These are phyloP conservation scores for Phyllostachys edulis DNA, from an alignment of 176 grass and related monocot genomes.

Conservation along the genomic window DNA sequence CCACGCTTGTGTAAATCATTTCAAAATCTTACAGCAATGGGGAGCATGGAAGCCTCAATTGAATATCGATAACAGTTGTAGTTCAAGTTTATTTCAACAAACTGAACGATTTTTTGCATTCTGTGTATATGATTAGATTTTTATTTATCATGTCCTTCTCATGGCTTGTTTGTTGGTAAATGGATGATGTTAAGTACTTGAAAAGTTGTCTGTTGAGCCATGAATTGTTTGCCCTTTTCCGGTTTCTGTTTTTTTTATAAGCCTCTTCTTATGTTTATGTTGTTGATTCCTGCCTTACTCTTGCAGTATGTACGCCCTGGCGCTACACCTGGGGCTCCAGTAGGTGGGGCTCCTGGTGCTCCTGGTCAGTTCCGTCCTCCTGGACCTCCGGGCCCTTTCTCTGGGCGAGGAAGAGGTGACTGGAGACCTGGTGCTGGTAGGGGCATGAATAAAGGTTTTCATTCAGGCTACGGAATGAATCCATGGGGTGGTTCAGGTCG, in stretches of 20 bases:
- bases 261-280: slow-evolving; percentile 8
- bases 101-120: background rate
- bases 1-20: background rate
- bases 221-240: background rate
- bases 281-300: slow-evolving; percentile 32
- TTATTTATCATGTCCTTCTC: slow-evolving; percentile 13
- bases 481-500: slow-evolving; percentile 80
- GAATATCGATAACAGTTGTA: background rate
- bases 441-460: slow-evolving; percentile 68
- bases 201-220: slow-evolving; percentile 5
- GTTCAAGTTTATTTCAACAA: background rate
- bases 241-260: background rate
- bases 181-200: slow-evolving; percentile 15
- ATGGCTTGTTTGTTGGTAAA: slow-evolving; percentile 16
- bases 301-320: slow-evolving; percentile 92
- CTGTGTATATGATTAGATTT: background rate
- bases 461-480: slow-evolving; percentile 60
- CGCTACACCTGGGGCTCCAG: slow-evolving; percentile 49
- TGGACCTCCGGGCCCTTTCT: slow-evolving; percentile 51
- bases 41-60: background rate
- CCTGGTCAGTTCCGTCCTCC: slow-evolving; percentile 66
- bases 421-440: slow-evolving; percentile 81
- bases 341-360: slow-evolving; percentile 49
- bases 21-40: background rate
- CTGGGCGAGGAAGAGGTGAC: slow-evolving; percentile 85